A percentile compares a stretch with the other conserved stretches of the same genome.
phyloP scores from a whole-genome alignment of 164 flowering plant genomes.

The Stephania cephalantha region DNA sequence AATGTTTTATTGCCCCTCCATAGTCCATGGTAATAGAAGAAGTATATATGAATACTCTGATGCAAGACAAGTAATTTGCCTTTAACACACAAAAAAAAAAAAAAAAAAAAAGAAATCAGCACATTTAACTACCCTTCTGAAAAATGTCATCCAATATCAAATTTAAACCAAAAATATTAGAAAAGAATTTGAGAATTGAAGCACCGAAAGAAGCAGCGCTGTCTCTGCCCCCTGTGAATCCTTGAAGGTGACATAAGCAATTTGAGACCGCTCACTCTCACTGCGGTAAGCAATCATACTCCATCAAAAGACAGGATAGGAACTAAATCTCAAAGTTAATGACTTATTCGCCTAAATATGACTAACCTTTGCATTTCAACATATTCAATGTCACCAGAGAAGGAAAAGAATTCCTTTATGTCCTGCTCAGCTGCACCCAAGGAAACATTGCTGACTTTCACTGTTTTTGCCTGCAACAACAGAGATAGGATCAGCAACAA shows the following conservation, averaged over 20 bases:
- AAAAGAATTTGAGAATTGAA: conserved; percentile 14
- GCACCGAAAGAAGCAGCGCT: conserved; percentile 72
- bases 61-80: background rate
- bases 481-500: background rate
- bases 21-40: background rate
- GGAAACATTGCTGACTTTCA: conserved; percentile 74
- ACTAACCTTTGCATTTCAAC: conserved; percentile 58
- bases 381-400: conserved; percentile 69
- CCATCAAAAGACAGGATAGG: background rate
- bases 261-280: conserved; percentile 59
- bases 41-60: background rate
- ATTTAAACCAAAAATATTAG: background rate
- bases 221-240: conserved; percentile 79
- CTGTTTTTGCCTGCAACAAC: conserved; percentile 46
- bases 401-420: conserved; percentile 75
- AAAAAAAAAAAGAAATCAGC: background rate
- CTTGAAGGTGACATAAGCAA: conserved; percentile 75
- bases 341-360: background rate
- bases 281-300: conserved; percentile 27
- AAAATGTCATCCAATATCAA: background rate
- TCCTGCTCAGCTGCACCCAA: conserved; percentile 64
- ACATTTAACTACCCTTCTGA: too few species aligned
- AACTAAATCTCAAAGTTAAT: background rate
- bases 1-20: background rate
- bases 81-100: background rate